Conservation (phyloP, 2,329 filamentous ascomycete species). For the Beauveria scarabaeidicola region DNA sequence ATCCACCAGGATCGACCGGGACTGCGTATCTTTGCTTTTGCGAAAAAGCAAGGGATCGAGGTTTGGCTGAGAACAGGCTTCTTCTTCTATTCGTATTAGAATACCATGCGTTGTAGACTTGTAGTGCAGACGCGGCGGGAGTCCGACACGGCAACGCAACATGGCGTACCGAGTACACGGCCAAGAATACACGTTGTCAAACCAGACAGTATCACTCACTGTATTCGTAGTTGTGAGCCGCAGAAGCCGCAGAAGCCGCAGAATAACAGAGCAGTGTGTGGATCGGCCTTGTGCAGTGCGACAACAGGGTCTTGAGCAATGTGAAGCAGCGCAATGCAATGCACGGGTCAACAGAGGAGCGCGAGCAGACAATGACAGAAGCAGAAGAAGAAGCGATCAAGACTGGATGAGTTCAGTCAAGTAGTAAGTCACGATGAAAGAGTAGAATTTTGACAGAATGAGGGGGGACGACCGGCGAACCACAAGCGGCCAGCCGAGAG, state of each 20-base stretch:
- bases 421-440: not conserved
- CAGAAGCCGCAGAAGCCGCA: not conserved
- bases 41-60: slow-evolving; percentile 7
- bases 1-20: slow-evolving; percentile 19
- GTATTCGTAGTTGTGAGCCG: not conserved
- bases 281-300: not conserved
- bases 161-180: not conserved
- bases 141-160: not conserved
- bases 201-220: not conserved
- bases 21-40: slow-evolving; percentile 16
- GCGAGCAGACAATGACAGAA: not conserved
- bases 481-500: not conserved
- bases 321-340: not conserved
- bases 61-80: not conserved
- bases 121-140: slow-evolving; percentile 1
- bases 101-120: not conserved
- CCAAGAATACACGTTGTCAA: not conserved
- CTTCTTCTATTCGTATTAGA: slow-evolving; percentile 1
- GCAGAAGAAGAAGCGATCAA: not conserved
- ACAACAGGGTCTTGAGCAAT: not conserved
- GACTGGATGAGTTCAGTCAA: not conserved
- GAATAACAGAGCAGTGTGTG: not conserved
- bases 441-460: not conserved
- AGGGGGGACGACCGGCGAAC: not conserved
- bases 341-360: not conserved